These are phyloP conservation scores for Claviceps citrina DNA, from an alignment of 2,329 filamentous ascomycete genomes.

Conservation along the genomic window DNA sequence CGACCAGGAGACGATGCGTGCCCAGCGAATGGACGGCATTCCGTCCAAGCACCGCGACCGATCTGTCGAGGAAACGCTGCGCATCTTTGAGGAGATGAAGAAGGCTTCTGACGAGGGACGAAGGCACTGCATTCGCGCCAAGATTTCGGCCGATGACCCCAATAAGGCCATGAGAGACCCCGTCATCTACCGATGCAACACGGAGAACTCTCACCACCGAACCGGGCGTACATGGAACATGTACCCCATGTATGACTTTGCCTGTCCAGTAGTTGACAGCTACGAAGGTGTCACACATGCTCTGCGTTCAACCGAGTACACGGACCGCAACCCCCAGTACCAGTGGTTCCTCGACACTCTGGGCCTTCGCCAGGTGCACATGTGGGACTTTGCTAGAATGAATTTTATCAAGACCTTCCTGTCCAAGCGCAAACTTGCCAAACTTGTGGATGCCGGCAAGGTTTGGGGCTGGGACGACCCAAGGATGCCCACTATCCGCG, in stretches of 20 bases:
- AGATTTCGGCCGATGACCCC: slow-evolving; percentile 77
- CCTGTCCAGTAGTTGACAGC: slow-evolving; percentile 66
- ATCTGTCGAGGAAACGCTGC: slow-evolving; percentile 66
- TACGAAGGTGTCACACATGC: slow-evolving; percentile 74
- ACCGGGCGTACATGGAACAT: slow-evolving; percentile 71
- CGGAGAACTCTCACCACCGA: slow-evolving; percentile 52
- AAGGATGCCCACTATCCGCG: slow-evolving; percentile 71
- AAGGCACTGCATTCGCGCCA: slow-evolving; percentile 84
- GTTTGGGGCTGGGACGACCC: slow-evolving; percentile 81
- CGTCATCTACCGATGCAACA: slow-evolving; percentile 89
- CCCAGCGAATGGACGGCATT: slow-evolving; percentile 71
- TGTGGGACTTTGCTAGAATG: slow-evolving; percentile 75
- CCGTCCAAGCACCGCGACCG: slow-evolving; percentile 68
- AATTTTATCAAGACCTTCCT: slow-evolving; percentile 74
- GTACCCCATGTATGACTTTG: slow-evolving; percentile 79
- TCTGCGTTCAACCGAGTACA: slow-evolving; percentile 72
- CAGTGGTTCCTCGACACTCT: slow-evolving; percentile 70
- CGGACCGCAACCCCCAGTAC: slow-evolving; percentile 74
- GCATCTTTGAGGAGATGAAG: slow-evolving; percentile 89
- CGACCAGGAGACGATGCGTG: slow-evolving; percentile 71
- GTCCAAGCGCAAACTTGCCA: slow-evolving; percentile 75
- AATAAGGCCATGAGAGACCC: slow-evolving; percentile 96
- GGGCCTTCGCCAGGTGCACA: slow-evolving; percentile 58
- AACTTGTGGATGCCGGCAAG: slow-evolving; percentile 59
- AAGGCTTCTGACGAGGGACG: slow-evolving; percentile 61